phyloP scores from a whole-genome alignment of 2,329 filamentous ascomycete species.

The Ceratocystis diversiconidia region DNA sequence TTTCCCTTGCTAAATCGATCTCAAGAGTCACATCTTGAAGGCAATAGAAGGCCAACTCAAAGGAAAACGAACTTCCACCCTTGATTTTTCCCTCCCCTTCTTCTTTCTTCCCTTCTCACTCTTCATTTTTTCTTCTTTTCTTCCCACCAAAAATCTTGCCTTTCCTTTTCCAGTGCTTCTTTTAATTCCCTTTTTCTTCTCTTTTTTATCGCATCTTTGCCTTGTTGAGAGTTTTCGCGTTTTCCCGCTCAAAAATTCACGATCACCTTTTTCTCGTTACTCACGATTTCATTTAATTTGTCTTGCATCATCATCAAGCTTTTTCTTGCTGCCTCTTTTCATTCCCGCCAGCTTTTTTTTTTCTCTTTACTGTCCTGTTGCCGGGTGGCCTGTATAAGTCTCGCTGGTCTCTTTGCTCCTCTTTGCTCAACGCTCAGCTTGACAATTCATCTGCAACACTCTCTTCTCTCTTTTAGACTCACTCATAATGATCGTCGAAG shows the following conservation, averaged over 20 bases:
- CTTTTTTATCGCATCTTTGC: background rate
- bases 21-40: too few species aligned
- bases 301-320: slow-evolving; percentile 14
- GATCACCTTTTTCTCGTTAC: background rate
- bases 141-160: background rate
- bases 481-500: slow-evolving; percentile 25
- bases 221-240: background rate
- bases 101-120: background rate
- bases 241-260: background rate
- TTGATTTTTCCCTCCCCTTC: background rate
- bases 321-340: background rate
- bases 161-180: background rate
- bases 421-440: background rate
- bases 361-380: background rate
- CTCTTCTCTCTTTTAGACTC: background rate
- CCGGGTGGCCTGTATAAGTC: slow-evolving; percentile 8
- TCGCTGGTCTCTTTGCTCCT: background rate
- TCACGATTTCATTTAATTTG: slow-evolving; percentile 10
- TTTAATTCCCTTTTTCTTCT: background rate
- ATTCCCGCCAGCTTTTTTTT: background rate
- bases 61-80: background rate
- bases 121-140: background rate
- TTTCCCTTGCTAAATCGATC: too few species aligned
- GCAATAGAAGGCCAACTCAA: background rate
- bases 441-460: background rate